Base-by-base conservation (phyloP, 2,329 filamentous ascomycete genomes). In the Colletotrichum neosansevieriae region DNA sequence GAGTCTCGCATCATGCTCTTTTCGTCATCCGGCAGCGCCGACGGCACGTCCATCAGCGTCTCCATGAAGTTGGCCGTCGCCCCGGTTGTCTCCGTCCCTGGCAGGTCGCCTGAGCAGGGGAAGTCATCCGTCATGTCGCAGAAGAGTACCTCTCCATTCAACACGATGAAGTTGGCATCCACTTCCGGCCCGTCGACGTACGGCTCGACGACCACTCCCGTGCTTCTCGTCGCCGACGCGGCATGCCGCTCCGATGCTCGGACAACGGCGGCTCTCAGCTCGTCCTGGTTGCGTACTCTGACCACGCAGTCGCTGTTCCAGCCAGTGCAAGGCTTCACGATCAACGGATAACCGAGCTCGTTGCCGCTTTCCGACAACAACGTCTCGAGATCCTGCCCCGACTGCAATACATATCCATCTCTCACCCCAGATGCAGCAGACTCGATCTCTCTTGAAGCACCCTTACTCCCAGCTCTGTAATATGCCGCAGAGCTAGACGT, bases 121-220 rank as follows among this genome's bases (percentile, higher is more conserved):
- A 80, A 79, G 51, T 82, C 76, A 59, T 83, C 80, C 6, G 71
- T 71, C 4, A 81, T 71, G 42, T 83, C 79, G 65, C 70, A 77
- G 70, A 82, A 83, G 4, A 83, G 64, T 2, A 83, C 49, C 42
- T 82, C 72, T 1, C 80, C 80, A 54, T 83, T 73, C 13, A 73
- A 71, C 0, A 83, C 60, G 6, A 80, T 74, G 29, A 84, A 73
- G 71, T 83, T 83, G 53, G 75, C 78, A 64, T 83, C 81, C 1
- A 83, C 73, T 63, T 83, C 81, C 0, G 81, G 81, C 0, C 81
- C 81, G 7, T 77, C 75, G 19, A 78, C 69, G 61, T 83, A 83
- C 11, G 72, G 70, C 61, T 83, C 80, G 1, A 83, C 71, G 2
- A 82, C 72, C 17, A 81, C 72, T 6, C 74, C 72, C 38, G 70